Evolutionary conservation across 2,329 filamentous ascomycete species (phyloP).

Genomic region (Coniochaeta hoffmannii): DNA sequence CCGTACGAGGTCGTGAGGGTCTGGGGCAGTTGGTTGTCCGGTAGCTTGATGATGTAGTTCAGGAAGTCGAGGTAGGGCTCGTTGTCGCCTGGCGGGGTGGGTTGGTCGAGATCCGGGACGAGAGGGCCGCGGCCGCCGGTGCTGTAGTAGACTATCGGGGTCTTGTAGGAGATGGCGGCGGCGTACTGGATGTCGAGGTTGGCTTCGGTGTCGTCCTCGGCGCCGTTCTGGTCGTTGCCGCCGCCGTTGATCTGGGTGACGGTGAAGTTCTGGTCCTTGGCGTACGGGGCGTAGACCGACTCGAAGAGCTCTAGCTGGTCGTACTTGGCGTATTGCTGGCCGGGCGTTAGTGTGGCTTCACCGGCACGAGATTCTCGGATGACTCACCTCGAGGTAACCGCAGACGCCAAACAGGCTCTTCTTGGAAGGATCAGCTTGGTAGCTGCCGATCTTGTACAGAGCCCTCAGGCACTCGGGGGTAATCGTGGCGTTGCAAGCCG

Average conservation of each 20-base stretch:
- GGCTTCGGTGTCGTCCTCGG: slow-evolving; percentile 41
- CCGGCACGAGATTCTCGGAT: neutral
- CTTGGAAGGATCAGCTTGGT: slow-evolving; percentile 48
- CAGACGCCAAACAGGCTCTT: slow-evolving; percentile 58
- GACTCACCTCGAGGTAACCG: slow-evolving; percentile 32
- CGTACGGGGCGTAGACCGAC: slow-evolving; percentile 41
- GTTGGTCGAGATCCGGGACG: slow-evolving; percentile 39
- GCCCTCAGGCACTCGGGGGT: slow-evolving; percentile 37
- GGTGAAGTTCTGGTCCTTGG: slow-evolving; percentile 40
- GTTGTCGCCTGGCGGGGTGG: slow-evolving; percentile 47
- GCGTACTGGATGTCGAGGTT: slow-evolving; percentile 59
- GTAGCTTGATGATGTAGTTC: slow-evolving; percentile 47
- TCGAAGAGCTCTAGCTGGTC: slow-evolving; percentile 51
- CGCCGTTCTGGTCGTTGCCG: slow-evolving; percentile 35
- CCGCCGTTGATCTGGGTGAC: slow-evolving; percentile 51
- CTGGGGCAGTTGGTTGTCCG: slow-evolving; percentile 43
- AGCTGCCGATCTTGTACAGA: slow-evolving; percentile 33
- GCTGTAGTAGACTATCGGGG: slow-evolving; percentile 50
- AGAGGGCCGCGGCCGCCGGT: slow-evolving; percentile 54
- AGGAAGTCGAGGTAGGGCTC: slow-evolving; percentile 44
- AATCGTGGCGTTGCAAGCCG: slow-evolving; percentile 27
- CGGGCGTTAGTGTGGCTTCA: slow-evolving; percentile 5
- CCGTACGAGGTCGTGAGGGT: slow-evolving; percentile 59
- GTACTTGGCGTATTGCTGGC: slow-evolving; percentile 29
- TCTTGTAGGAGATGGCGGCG: slow-evolving; percentile 44